A percentile compares a stretch with the other conserved stretches of the same genome.
These are phyloP conservation scores for Backusella psychrophila DNA, from an alignment of 192 early-diverging fungal genomes.

Conservation along the genomic window DNA sequence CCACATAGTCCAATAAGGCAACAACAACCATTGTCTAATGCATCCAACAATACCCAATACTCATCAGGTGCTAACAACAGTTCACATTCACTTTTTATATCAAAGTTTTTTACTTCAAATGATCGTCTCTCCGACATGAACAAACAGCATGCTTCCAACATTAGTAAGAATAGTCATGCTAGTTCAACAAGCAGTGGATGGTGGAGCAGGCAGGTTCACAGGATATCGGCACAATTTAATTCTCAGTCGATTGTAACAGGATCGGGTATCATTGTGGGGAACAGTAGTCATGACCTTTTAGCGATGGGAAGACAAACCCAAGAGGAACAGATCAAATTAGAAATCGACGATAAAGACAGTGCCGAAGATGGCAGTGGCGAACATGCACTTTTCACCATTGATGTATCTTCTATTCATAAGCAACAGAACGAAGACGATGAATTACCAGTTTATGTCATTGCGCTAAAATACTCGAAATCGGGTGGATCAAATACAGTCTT, in stretches of 20 bases:
- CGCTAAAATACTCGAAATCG: slow-evolving; percentile 11
- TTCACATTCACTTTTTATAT: slow-evolving; percentile 10
- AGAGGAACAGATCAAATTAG: slow-evolving; percentile 5
- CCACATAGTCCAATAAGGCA: not conserved
- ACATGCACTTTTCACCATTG: slow-evolving; percentile 15
- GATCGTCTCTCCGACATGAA: slow-evolving; percentile 9
- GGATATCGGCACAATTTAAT: slow-evolving; percentile 10
- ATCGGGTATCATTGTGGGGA: slow-evolving; percentile 4
- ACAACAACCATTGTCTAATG: not conserved
- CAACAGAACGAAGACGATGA: slow-evolving; percentile 10
- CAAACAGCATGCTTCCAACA: not conserved
- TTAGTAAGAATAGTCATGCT: not conserved
- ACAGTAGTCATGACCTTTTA: slow-evolving; percentile 8
- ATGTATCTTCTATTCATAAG: slow-evolving; percentile 6
- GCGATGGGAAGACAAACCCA: not conserved
- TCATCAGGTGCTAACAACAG: not conserved
- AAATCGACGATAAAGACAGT: not conserved
- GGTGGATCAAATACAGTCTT: slow-evolving; percentile 23
- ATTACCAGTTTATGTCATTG: not conserved
- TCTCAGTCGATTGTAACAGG: slow-evolving; percentile 7
- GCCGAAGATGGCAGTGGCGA: slow-evolving; percentile 1
- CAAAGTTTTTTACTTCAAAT: slow-evolving; percentile 4
- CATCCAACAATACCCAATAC: not conserved
- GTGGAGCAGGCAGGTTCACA: not conserved
- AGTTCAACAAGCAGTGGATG: not conserved